A percentile compares a stretch with the other conserved stretches of the same genome.
phyloP scores from a whole-genome alignment of 768 basidiomycete genomes.

The Rhizopogon roseolus region DNA sequence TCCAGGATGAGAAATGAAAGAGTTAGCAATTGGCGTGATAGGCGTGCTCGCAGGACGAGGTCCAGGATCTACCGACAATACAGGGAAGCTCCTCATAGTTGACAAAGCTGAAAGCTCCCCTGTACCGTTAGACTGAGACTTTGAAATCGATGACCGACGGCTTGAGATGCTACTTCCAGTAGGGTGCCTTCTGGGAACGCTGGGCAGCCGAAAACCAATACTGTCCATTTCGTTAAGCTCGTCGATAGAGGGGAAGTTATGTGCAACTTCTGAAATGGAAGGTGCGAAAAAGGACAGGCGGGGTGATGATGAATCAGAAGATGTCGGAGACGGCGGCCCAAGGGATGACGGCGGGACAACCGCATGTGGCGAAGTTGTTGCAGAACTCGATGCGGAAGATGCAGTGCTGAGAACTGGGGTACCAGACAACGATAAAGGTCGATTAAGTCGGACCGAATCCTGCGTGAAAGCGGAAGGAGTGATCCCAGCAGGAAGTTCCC shows the following conservation, averaged over 20 bases:
- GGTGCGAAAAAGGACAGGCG: conserved; percentile 26
- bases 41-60: conserved; percentile 70
- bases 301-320: conserved; percentile 65
- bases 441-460: conserved; percentile 31
- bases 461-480: conserved; percentile 27
- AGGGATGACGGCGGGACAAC: conserved; percentile 68
- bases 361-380: conserved; percentile 49
- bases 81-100: conserved; percentile 32
- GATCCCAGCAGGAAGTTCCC: conserved; percentile 37
- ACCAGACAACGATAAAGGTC: conserved; percentile 29
- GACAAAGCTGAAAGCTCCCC: conserved; percentile 27
- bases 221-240: conserved; percentile 57
- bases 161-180: conserved; percentile 27
- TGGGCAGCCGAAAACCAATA: conserved; percentile 38
- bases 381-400: conserved; percentile 24
- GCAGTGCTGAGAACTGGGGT: conserved; percentile 6
- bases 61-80: conserved; percentile 40
- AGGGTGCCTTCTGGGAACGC: conserved; percentile 31
- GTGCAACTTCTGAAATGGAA: conserved; percentile 53
- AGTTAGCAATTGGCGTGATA: conserved; percentile 50
- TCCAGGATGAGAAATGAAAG: conserved; percentile 57
- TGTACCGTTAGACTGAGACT: conserved; percentile 20
- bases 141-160: conserved; percentile 11
- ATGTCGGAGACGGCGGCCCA: conserved; percentile 72
- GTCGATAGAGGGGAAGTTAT: conserved; percentile 73